These are phyloP conservation scores for Claviceps quebecensis DNA, from an alignment of 2,329 filamentous ascomycete species.

Conservation along the genomic window DNA sequence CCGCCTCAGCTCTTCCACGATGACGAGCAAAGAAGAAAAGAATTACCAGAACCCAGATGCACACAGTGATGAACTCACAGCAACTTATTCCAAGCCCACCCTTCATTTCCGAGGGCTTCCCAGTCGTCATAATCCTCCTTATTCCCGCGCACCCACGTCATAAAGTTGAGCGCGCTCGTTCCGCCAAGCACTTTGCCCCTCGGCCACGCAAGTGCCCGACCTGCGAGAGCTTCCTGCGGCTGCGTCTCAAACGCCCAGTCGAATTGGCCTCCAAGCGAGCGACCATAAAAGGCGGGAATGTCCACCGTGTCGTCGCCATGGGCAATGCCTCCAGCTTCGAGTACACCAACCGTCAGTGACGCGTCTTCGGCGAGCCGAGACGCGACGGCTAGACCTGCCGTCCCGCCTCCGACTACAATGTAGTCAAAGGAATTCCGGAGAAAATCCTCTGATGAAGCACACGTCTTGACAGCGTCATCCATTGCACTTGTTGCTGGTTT, in stretches of 20 bases:
- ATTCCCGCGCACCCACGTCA: slow-evolving; percentile 36
- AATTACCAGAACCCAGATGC: neutral
- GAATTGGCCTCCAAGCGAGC: slow-evolving; percentile 19
- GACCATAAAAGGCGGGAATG: slow-evolving; percentile 23
- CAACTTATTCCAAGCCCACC: slow-evolving; percentile 40
- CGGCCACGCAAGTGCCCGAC: slow-evolving; percentile 26
- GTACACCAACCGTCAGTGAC: slow-evolving; percentile 16
- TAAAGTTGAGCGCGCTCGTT: slow-evolving; percentile 45
- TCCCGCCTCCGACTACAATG: slow-evolving; percentile 39
- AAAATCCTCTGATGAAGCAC: slow-evolving; percentile 12
- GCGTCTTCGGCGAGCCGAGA: slow-evolving; percentile 28
- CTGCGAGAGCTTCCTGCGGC: slow-evolving; percentile 22
- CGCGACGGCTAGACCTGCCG: slow-evolving; percentile 37
- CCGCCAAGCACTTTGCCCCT: slow-evolving; percentile 44
- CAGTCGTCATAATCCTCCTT: slow-evolving; percentile 40
- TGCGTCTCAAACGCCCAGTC: slow-evolving; percentile 29
- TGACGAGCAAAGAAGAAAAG: too few relatives aligned
- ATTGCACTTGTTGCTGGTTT: neutral
- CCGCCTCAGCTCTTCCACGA: too few relatives aligned
- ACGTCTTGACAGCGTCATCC: neutral
- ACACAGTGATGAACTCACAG: slow-evolving; percentile 14
- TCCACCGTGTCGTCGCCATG: slow-evolving; percentile 20
- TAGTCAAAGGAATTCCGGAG: slow-evolving; percentile 15
- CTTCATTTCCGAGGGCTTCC: slow-evolving; percentile 41
- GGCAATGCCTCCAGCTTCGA: slow-evolving; percentile 19